Base-by-base conservation (phyloP, 176 grass and related monocot species). In the Aegilops longissima region DNA sequence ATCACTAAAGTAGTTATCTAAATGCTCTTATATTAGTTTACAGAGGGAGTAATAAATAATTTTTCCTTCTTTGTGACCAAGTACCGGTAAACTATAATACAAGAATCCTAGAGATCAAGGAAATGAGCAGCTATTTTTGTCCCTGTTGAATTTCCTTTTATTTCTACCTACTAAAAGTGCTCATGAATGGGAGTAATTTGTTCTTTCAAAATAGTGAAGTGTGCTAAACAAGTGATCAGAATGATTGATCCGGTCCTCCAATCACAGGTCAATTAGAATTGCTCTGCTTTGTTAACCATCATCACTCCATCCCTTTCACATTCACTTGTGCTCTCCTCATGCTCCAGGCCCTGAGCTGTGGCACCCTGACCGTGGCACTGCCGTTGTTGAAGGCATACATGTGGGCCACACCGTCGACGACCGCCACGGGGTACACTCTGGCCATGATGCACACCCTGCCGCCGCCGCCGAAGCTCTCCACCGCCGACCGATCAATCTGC, bases 311-410 rank as follows among this genome's bases (percentile, higher is more conserved):
- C 69, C 81, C 56, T 80, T 92, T 80, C 25, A 83, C 49, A 34
- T 95, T 95, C 42, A 95, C 93, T 61, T 84, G 88, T 24, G 93
- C 90, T 68, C 35, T 87, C 18, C 62, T 84, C 92, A 96, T 96
- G 83, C 82, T 89, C 93, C 93, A 98, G 71, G 96, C 90, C 78
- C 87, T 91, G 10, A 98, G 79, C 44, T 68, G 70, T 17, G 84
- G 61, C 24, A 93, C 79, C 74, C 17, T 91, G 3, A 92, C 80
- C 25, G 65, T 80, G 21, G 11, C 33, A 31, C 75, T 89, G 40
- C 92, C 93, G 38, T 94, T 90, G 84, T 98, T 98, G 84, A 98
- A 94, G 12, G 69, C 84, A 12, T 98, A 90, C 66, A 98, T 88
- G 66, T 77, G 88, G 69, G 80, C 70, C 12, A 30, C 39, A 0